Percentiles rank a stretch among this genome's conserved stretches.
Conservation (phyloP, 768 basidiomycete species). For the Asterophora parasitica region DNA sequence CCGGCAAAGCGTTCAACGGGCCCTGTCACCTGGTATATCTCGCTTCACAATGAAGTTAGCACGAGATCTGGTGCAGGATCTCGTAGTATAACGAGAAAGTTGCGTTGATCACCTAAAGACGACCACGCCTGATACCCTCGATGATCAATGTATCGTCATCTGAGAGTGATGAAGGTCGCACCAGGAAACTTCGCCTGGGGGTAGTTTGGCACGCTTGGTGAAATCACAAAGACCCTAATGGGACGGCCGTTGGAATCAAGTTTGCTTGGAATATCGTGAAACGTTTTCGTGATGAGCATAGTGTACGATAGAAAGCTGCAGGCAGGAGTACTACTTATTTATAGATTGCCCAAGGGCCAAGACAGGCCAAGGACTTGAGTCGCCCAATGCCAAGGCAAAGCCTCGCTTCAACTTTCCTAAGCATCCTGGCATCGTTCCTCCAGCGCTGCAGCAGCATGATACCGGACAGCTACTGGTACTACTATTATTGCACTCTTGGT, state of each 20-base stretch:
- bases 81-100: neutral
- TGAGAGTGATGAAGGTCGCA: conserved; percentile 18
- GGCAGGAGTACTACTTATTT: neutral
- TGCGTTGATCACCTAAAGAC: conserved; percentile 60
- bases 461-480: no score
- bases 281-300: conserved; percentile 83
- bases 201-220: conserved; percentile 74
- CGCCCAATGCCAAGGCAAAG: no score
- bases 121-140: conserved; percentile 55
- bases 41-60: conserved; percentile 38
- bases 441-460: no score
- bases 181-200: conserved; percentile 92
- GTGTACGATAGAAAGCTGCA: conserved; percentile 4
- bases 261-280: conserved; percentile 71
- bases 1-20: conserved; percentile 92
- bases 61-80: neutral
- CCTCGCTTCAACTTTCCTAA: no score
- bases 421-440: no score
- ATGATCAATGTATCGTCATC: neutral
- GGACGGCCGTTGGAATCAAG: conserved; percentile 55
- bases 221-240: conserved; percentile 79
- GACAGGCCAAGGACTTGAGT: no score
- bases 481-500: no score
- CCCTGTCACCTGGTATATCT: conserved; percentile 96
- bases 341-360: no score